Conservation (phyloP, 2,329 filamentous ascomycete species). For the Monilinia laxa region DNA sequence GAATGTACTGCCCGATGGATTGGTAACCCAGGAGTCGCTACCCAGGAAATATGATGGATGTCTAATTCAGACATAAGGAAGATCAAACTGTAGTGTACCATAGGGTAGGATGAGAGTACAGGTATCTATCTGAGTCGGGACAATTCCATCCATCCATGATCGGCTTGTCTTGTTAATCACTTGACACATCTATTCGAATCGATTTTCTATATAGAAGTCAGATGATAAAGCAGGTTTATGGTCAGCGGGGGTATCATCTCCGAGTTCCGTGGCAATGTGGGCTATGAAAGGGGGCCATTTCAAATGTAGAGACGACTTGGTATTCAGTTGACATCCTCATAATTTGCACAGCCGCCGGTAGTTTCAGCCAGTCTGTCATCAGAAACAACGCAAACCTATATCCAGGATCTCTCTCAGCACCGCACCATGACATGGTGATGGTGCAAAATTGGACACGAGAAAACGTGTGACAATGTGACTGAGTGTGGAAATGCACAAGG, state of each 20-base stretch:
- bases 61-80: slow-evolving; percentile 2
- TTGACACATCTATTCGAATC: slow-evolving; percentile 15
- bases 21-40: slow-evolving; percentile 16
- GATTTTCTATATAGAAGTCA: not conserved
- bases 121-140: not conserved
- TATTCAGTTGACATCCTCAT: slow-evolving; percentile 2
- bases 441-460: slow-evolving; percentile 33
- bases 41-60: not conserved
- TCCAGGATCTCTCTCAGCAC: not conserved
- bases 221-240: slow-evolving; percentile 3
- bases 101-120: slow-evolving; percentile 2
- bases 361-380: slow-evolving; percentile 22
- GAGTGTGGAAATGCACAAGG: slow-evolving; percentile 6
- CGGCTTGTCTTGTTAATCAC: slow-evolving; percentile 2
- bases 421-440: slow-evolving; percentile 6
- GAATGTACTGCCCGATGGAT: slow-evolving; percentile 17
- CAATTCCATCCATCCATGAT: not conserved
- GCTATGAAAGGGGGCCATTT: not conserved
- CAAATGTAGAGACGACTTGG: not conserved
- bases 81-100: not conserved
- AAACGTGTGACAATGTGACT: slow-evolving; percentile 9
- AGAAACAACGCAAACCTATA: slow-evolving; percentile 18
- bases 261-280: slow-evolving; percentile 3
- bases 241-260: not conserved
- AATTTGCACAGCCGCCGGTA: slow-evolving; percentile 22